Evolutionary conservation across 768 basidiomycete species (phyloP).

Genomic region (Mycena leptocephala): DNA sequence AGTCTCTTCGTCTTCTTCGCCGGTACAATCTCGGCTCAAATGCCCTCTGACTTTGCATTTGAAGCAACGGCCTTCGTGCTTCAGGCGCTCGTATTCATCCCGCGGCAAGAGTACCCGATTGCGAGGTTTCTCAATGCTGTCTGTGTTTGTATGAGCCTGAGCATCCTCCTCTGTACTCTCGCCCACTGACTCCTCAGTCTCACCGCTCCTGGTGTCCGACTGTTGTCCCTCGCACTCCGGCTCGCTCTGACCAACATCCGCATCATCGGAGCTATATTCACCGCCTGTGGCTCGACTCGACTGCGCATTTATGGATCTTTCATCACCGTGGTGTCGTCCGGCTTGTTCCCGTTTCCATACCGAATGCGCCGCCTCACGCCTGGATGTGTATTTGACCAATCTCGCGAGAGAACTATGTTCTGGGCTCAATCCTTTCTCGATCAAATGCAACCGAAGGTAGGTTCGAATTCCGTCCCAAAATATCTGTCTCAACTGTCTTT

Average conservation of each 20-base stretch:
- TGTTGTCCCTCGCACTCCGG: too few species aligned
- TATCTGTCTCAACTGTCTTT: background rate
- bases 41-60: background rate
- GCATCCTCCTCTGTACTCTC: background rate
- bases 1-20: too few species aligned
- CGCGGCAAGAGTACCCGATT: background rate
- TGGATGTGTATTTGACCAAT: background rate
- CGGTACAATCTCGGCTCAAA: background rate
- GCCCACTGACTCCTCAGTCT: background rate
- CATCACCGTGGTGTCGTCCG: too few species aligned
- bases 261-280: too few species aligned
- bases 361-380: background rate
- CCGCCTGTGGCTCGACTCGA: background rate
- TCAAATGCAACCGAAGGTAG: background rate
- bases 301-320: background rate
- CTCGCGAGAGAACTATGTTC: background rate
- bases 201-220: background rate
- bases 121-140: too few species aligned
- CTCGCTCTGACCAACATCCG: too few species aligned
- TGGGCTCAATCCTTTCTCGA: background rate
- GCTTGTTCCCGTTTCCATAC: background rate
- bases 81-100: background rate
- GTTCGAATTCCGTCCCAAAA: conserved; percentile 9
- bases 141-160: too few species aligned
- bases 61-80: background rate